A percentile compares a stretch with the other conserved stretches of the same genome.
Evolutionary conservation across 202 grass and related monocot species (phyloP).

Genomic region (Elaeis oleifera): DNA sequence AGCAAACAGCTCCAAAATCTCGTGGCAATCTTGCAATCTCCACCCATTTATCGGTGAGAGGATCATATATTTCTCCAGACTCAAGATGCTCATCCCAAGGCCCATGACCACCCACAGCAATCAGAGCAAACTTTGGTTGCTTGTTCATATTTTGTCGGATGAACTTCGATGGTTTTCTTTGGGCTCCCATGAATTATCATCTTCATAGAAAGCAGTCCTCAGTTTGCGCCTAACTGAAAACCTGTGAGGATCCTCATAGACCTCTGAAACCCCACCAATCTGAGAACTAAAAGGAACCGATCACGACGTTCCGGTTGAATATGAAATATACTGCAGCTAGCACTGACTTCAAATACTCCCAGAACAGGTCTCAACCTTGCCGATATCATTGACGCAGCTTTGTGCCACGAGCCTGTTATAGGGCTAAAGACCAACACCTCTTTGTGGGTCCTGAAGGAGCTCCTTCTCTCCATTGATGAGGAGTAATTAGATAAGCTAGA

Average conservation of each 20-base stretch:
- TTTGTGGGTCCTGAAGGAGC: constrained; percentile 53
- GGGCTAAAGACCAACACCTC: constrained; percentile 62
- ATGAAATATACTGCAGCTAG: constrained; percentile 39
- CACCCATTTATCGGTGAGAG: constrained; percentile 48
- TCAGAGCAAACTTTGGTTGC: constrained; percentile 38
- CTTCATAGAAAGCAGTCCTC: constrained; percentile 50
- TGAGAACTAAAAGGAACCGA: constrained; percentile 25
- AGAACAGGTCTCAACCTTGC: constrained; percentile 56
- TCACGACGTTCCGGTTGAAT: constrained; percentile 19
- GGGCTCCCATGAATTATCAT: constrained; percentile 13
- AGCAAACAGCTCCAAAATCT: constrained; percentile 60
- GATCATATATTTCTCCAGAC: constrained; percentile 73
- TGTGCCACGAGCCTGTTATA: constrained; percentile 47
- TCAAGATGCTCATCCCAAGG: constrained; percentile 67
- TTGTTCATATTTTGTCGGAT: background rate
- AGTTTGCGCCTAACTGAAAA: constrained; percentile 56
- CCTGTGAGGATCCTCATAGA: constrained; percentile 65
- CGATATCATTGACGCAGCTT: constrained; percentile 53
- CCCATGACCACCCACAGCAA: constrained; percentile 67
- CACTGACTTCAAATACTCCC: constrained; percentile 62
- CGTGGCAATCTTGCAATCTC: constrained; percentile 61
- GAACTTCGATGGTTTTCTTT: background rate
- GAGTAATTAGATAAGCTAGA: constrained; percentile 15
- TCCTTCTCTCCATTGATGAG: constrained; percentile 6
- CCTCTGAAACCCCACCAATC: constrained; percentile 42